Evolutionary conservation across 2,329 filamentous ascomycete genomes (phyloP).

Genomic region (Aspergillus udagawae): DNA sequence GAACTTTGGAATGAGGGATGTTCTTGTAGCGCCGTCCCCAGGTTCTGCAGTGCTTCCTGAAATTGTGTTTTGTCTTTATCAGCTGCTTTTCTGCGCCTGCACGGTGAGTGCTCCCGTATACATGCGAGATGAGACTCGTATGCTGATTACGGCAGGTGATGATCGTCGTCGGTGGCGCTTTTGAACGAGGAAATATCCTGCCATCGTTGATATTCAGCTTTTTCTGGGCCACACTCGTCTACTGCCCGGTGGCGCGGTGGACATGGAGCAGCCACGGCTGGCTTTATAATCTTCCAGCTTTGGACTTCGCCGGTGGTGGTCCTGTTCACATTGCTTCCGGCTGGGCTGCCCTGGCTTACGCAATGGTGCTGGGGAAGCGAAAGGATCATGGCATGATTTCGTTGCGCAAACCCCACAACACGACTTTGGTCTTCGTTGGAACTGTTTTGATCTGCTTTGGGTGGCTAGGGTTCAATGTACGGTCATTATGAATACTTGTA

Average conservation of each 20-base stretch:
- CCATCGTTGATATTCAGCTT: constrained; percentile 67
- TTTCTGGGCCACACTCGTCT: constrained; percentile 67
- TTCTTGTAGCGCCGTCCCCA: constrained; percentile 57
- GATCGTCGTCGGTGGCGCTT: constrained; percentile 62
- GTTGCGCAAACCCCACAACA: constrained; percentile 62
- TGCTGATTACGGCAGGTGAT: constrained; percentile 47
- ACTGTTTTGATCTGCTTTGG: constrained; percentile 50
- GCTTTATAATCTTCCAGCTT: constrained; percentile 63
- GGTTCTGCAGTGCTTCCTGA: constrained; percentile 57
- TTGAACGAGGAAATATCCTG: constrained; percentile 61
- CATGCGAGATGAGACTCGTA: neutral
- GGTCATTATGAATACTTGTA: constrained; percentile 4
- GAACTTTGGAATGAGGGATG: constrained; percentile 60
- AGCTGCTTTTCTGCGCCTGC: constrained; percentile 57
- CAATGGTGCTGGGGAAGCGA: constrained; percentile 68
- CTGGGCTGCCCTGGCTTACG: constrained; percentile 68
- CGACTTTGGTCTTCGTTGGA: constrained; percentile 68
- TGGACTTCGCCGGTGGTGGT: constrained; percentile 72
- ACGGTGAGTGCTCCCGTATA: constrained; percentile 23
- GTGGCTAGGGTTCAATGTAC: constrained; percentile 56
- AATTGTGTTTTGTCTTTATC: constrained; percentile 64
- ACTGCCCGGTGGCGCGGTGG: constrained; percentile 71
- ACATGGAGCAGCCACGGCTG: constrained; percentile 73
- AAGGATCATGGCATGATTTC: constrained; percentile 51
- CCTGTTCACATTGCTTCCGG: constrained; percentile 73